phyloP scores from a whole-genome alignment of 2,329 filamentous ascomycete species.

The Aspergillaceae sp. region DNA sequence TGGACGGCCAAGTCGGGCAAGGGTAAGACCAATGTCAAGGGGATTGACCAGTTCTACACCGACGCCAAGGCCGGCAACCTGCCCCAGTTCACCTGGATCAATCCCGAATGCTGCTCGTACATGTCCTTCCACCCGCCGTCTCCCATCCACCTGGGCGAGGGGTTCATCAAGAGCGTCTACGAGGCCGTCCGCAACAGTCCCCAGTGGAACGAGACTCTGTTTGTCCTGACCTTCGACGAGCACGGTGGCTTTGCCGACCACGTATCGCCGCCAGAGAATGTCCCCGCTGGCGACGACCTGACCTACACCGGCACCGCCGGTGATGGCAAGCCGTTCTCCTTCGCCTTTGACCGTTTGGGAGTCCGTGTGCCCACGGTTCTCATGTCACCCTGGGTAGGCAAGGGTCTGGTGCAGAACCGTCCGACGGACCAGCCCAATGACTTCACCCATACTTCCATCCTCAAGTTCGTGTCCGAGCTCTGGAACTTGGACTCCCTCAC shows the following conservation, averaged over 20 bases:
- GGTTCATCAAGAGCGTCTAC: conserved; percentile 40
- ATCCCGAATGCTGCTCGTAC: conserved; percentile 44
- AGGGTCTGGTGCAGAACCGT: conserved; percentile 34
- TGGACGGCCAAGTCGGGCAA: conserved; percentile 34
- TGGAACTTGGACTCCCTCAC: conserved; percentile 35
- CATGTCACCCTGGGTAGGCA: conserved; percentile 38
- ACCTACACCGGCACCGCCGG: conserved; percentile 26
- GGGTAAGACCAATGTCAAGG: conserved; percentile 25
- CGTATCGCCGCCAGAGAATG: conserved; percentile 33
- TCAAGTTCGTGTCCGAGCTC: conserved; percentile 36
- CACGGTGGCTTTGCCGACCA: conserved; percentile 43
- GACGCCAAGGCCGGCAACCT: conserved; percentile 40
- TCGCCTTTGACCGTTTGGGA: conserved; percentile 36
- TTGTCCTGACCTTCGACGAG: conserved; percentile 43
- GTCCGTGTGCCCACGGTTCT: conserved; percentile 37
- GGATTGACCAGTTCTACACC: conserved; percentile 36
- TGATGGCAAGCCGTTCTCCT: conserved; percentile 29
- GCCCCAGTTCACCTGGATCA: conserved; percentile 42
- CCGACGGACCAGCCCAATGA: conserved; percentile 30
- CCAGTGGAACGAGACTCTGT: conserved; percentile 41
- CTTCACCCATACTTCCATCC: conserved; percentile 39
- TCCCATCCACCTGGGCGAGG: conserved; percentile 38
- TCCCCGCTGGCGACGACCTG: conserved; percentile 32
- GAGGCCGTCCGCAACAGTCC: conserved; percentile 37
- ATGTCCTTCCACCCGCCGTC: conserved; percentile 42